These are phyloP conservation scores for Fragilariopsis cylindrus DNA, from an alignment of 108 stramenopile species.

Conservation along the genomic window DNA sequence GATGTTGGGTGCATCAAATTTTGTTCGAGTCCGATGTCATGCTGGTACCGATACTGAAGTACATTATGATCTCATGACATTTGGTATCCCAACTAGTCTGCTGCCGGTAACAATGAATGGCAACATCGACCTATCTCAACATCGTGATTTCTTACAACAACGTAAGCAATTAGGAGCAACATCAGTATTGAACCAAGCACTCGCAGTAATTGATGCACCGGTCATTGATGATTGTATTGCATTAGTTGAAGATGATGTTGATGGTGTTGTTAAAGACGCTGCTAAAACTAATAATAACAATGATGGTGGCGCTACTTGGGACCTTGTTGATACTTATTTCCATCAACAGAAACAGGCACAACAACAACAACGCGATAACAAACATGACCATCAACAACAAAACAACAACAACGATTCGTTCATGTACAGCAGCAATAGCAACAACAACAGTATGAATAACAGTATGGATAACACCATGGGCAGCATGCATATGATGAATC, in stretches of 20 bases:
- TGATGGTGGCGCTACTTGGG: too few species aligned
- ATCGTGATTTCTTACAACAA: conserved; percentile 1
- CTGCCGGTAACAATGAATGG: conserved; percentile 24
- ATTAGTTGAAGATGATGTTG: background rate
- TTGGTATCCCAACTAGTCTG: conserved; percentile 18
- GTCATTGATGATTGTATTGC: conserved; percentile 1
- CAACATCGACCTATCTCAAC: conserved; percentile 10
- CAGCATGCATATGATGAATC: too few species aligned
- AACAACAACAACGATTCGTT: too few species aligned
- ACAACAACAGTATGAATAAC: too few species aligned
- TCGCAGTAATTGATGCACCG: conserved; percentile 8
- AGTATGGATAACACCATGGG: too few species aligned
- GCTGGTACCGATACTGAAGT: conserved; percentile 24
- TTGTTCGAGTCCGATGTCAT: conserved; percentile 17
- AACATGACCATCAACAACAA: too few species aligned
- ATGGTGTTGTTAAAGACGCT: too few species aligned
- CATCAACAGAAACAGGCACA: too few species aligned
- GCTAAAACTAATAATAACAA: too few species aligned
- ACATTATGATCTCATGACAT: conserved; percentile 23
- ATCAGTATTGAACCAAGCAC: conserved; percentile 2
- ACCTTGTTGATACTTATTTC: too few species aligned
- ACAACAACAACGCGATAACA: too few species aligned
- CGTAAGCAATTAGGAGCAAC: conserved; percentile 3
- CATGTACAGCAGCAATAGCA: too few species aligned
- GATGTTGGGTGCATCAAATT: conserved; percentile 7